Base-by-base conservation (phyloP, 1,284 basidiomycete genomes). In the Albatrellus sp. region DNA sequence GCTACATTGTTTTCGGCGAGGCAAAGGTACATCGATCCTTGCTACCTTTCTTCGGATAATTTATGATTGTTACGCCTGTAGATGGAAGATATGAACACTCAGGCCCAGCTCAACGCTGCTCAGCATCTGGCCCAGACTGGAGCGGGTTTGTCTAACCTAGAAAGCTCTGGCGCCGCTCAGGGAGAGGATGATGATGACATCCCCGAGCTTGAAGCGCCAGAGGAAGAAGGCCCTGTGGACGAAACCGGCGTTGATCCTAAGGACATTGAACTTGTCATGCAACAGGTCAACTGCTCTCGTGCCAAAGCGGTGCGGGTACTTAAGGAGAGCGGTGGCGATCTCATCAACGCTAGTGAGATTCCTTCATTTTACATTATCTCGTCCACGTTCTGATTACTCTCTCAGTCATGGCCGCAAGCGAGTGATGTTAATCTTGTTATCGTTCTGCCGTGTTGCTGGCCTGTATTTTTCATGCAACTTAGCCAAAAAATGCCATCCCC, bases 1-100 rank as follows among this genome's bases (percentile, higher is more conserved):
- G 87, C 67, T 98, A 98, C 76, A 91, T 98, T 62, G 91, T 98
- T 53, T 98, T 98, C 57, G 94, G 94, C 55, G 94, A 98, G 73
- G 92, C 91, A 54, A 96, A 93, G 77, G 82, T 84, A 45, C 37
- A 61, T 33, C 5, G 29, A 33, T 10, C 33, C 24, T 32, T 14
- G 43, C 29, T n/a, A 37, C 46, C 34, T 19, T 19, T 38, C 24
- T 17, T 32, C 9, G 9, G 17, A 42, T 9, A 20, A 13, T 9
- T 16, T 30, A 6, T 14, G 17, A 32, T 19, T 8, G 12, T 37
- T 5, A 38, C 14, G 34, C 28, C 34, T 37, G n/a, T 51, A 89
- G 84, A 79, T 90, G 54, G 92, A 97, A 70, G 92, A 97, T 65
- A 88, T 89, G 74, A 84, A 82, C 65, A 76, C 81, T 40, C 79